Percentiles rank a stretch among this genome's conserved stretches.
Evolutionary conservation across 2,329 filamentous ascomycete genomes (phyloP).

Genomic region (Fonsecaea nubica): DNA sequence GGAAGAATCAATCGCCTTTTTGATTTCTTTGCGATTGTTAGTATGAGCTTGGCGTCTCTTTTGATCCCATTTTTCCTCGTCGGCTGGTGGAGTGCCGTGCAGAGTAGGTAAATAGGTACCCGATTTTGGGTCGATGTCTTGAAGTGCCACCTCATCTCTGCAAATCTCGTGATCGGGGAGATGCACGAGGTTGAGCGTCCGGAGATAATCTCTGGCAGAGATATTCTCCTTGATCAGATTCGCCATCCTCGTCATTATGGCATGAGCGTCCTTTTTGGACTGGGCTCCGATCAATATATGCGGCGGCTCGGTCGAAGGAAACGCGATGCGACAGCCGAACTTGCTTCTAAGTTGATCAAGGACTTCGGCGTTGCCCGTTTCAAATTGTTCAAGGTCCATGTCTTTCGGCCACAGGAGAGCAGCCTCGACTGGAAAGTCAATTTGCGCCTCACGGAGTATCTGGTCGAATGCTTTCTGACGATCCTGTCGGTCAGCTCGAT

Average conservation of each 20-base stretch:
- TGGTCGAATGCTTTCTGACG: conserved; percentile 25
- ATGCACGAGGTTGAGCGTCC: conserved; percentile 32
- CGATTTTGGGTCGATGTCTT: conserved; percentile 26
- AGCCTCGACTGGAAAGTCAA: conserved; percentile 33
- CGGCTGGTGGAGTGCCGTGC: conserved; percentile 34
- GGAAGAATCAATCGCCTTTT: conserved; percentile 43
- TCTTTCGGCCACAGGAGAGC: conserved; percentile 37
- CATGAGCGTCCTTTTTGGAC: conserved; percentile 20
- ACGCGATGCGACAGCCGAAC: conserved; percentile 31
- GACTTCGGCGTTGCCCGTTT: conserved; percentile 20
- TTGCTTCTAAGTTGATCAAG: conserved; percentile 30
- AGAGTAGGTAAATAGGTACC: conserved; percentile 36
- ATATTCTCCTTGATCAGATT: conserved; percentile 39
- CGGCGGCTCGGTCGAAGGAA: conserved; percentile 2
- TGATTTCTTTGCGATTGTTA: conserved; percentile 45
- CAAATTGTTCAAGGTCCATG: conserved; percentile 36
- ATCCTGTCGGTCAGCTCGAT: conserved; percentile 29
- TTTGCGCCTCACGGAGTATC: conserved; percentile 19
- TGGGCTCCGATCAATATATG: conserved; percentile 32
- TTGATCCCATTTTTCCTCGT: conserved; percentile 38
- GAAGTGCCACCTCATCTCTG: conserved; percentile 32
- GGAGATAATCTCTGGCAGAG: conserved; percentile 30
- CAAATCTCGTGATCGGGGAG: conserved; percentile 33
- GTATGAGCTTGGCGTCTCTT: conserved; percentile 39
- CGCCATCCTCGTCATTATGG: conserved; percentile 31